Conservation (phyloP, 2,329 filamentous ascomycete genomes). For the Drechmeria coniospora region DNA sequence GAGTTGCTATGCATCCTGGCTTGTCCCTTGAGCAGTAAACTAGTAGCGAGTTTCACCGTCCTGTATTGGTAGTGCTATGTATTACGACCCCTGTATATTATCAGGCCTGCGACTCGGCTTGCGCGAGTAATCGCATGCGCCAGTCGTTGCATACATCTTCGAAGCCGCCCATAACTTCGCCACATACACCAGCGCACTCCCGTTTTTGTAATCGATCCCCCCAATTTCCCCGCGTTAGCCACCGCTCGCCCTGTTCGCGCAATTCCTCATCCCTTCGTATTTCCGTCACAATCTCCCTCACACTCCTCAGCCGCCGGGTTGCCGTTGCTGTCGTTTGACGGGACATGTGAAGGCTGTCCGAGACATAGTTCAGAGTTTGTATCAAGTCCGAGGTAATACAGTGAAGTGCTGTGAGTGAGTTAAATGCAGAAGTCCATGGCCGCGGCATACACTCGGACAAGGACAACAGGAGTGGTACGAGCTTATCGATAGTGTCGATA, state of each 20-base stretch:
- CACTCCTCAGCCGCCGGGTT: constrained; percentile 61
- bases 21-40: no score
- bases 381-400: constrained; percentile 58
- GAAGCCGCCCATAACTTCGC: constrained; percentile 81
- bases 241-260: constrained; percentile 66
- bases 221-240: constrained; percentile 75
- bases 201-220: constrained; percentile 57
- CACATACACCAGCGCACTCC: constrained; percentile 71
- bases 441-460: constrained; percentile 53
- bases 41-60: no score
- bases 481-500: constrained; percentile 47
- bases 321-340: constrained; percentile 76
- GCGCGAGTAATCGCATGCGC: constrained; percentile 58
- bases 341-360: constrained; percentile 87
- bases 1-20: no score
- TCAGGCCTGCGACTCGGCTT: constrained; percentile 35
- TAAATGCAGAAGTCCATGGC: constrained; percentile 44
- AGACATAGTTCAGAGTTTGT: constrained; percentile 69
- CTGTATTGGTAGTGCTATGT: no score
- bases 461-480: constrained; percentile 51
- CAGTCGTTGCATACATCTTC: constrained; percentile 79
- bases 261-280: constrained; percentile 71
- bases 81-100: not conserved
- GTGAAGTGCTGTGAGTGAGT: constrained; percentile 53
- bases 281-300: constrained; percentile 73